Base-by-base conservation (phyloP, 139 green algal genomes). In the Chlamydomonas schloesseri region DNA sequence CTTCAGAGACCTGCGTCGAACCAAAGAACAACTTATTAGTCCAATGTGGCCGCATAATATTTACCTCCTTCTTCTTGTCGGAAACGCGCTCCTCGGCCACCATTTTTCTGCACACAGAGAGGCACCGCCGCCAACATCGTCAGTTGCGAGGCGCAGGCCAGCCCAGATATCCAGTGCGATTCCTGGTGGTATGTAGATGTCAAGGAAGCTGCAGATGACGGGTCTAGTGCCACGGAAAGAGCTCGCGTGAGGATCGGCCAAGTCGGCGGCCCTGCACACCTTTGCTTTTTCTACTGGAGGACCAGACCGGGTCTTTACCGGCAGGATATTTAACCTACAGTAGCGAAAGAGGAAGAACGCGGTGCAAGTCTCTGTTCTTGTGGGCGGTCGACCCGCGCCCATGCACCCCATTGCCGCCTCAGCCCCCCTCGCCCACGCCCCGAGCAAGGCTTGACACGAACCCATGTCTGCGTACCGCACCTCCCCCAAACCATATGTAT, bases 271-370 rank as follows among this genome's bases (percentile, higher is more conserved):
- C 42, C 8, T 8, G 8, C 42, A 50, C 42, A 78, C 68, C 68
- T 67, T 82, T 42, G 62, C 71, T 71, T 84, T 31, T 31, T 33
- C 83, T 89, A 82, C 65, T 77, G 87, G 81, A 97, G 93, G 93
- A 94, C 94, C 95, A 97, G 74, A 95, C 91, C 92, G 92, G 93
- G 72, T 95, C 91, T 82, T 91, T 87, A 94, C 93, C 93, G 92
- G 93, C 70, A 97, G 91, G 93, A 93, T 90, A 72, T 97, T 97
- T 97, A 97, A 97, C 93, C 91, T 93, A 91, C 72, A 77, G 79
- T 69, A 85, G 71, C 68, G 75, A 88, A 46, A 79, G 68, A 87
- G 46, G 17, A 42, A 74, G 58, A 14, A 14, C 28, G 31, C 50
- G 31, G 64, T 11, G 13, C n/a, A n/a, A n/a, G n/a, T n/a, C n/a